Conservation (phyloP, 2,329 filamentous ascomycete genomes). For the Calonectria pteridis region DNA sequence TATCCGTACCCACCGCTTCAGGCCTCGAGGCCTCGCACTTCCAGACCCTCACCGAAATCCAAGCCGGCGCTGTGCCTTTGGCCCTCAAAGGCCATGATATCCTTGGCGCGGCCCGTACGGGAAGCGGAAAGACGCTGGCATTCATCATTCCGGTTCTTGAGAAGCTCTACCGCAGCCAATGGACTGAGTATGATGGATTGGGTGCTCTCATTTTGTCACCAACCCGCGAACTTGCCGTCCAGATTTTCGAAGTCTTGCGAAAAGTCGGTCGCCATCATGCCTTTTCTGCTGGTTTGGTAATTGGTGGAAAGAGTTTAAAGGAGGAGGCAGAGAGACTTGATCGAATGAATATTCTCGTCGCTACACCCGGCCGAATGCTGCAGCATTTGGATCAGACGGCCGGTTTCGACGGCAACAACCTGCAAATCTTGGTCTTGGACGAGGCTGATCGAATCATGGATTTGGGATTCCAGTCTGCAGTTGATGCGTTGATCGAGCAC, state of each 20-base stretch:
- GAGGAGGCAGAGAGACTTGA: conserved; percentile 87
- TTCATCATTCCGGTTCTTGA: conserved; percentile 94
- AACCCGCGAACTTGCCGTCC: conserved; percentile 93
- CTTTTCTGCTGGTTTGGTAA: conserved; percentile 93
- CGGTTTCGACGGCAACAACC: conserved; percentile 87
- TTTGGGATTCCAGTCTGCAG: conserved; percentile 92
- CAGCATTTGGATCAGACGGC: conserved; percentile 97
- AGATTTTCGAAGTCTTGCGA: conserved; percentile 94
- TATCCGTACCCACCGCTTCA: conserved; percentile 82
- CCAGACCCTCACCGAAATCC: conserved; percentile 90
- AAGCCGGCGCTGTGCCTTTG: conserved; percentile 87
- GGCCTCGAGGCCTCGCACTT: conserved; percentile 91
- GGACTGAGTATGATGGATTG: conserved; percentile 91
- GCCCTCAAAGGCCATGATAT: conserved; percentile 90
- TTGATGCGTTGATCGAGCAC: conserved; percentile 94
- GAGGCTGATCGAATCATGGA: conserved; percentile 98
- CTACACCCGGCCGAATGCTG: conserved; percentile 93
- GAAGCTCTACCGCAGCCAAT: conserved; percentile 88
- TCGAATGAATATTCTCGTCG: conserved; percentile 97
- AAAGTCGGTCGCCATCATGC: conserved; percentile 90
- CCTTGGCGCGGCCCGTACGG: conserved; percentile 94
- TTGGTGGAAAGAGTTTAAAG: conserved; percentile 90
- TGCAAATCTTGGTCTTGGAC: conserved; percentile 93
- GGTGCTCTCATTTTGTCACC: conserved; percentile 94
- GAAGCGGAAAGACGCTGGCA: conserved; percentile 93